These are phyloP conservation scores for Chaetomium strumarium DNA, from an alignment of 2,329 filamentous ascomycete genomes.

Conservation along the genomic window DNA sequence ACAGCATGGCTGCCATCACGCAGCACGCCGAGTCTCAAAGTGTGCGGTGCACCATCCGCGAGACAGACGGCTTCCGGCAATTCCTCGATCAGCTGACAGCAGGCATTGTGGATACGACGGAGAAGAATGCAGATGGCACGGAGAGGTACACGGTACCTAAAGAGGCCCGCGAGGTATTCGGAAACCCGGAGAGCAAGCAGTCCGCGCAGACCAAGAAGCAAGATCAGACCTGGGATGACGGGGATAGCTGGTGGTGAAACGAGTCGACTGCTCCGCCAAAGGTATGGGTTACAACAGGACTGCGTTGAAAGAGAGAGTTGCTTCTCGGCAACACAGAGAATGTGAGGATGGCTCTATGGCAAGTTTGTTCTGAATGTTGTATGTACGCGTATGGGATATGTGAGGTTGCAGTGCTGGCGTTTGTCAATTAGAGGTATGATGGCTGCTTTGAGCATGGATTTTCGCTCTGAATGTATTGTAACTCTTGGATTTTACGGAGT, in stretches of 20 bases:
- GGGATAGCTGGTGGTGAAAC: not conserved
- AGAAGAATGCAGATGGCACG: conserved; percentile 31
- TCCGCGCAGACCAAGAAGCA: not conserved
- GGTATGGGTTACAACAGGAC: not conserved
- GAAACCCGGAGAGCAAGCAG: not conserved
- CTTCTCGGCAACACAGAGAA: not conserved
- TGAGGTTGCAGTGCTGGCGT: too few relatives aligned
- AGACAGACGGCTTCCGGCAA: conserved; percentile 34
- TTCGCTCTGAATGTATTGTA: too few relatives aligned
- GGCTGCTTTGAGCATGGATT: too few relatives aligned
- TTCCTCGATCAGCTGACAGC: conserved; percentile 37
- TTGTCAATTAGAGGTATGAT: too few relatives aligned
- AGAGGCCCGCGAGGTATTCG: conserved; percentile 7
- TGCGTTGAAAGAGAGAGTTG: not conserved
- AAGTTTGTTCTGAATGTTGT: too few relatives aligned
- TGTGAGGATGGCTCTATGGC: too few relatives aligned
- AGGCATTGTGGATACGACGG: conserved; percentile 33
- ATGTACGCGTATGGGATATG: too few relatives aligned
- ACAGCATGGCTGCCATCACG: conserved; percentile 37
- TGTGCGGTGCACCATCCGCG: conserved; percentile 38
- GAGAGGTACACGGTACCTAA: conserved; percentile 30
- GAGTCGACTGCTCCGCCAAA: not conserved
- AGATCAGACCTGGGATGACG: not conserved
- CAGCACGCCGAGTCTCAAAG: conserved; percentile 44
- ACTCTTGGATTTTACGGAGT: too few relatives aligned